Conservation (phyloP, 768 basidiomycete species). For the Mycena sanguinolenta region DNA sequence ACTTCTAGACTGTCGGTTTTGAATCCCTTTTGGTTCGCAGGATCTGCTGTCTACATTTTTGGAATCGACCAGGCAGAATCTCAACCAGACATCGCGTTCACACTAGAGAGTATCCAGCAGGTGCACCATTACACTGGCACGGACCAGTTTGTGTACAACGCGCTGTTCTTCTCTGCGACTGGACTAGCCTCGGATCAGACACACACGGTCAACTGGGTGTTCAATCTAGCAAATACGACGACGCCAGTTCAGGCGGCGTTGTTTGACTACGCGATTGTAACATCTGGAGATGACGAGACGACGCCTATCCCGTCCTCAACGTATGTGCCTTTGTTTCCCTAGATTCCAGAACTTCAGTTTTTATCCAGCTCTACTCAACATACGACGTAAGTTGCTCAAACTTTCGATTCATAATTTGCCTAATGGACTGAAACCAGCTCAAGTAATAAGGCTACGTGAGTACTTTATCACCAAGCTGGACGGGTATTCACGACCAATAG, state of each 20-base stretch:
- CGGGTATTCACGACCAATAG: neutral
- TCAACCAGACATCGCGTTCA: conserved; percentile 25
- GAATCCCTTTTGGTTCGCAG: conserved; percentile 1
- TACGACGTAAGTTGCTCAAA: neutral
- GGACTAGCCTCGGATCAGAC: conserved; percentile 19
- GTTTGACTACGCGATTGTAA: conserved; percentile 34
- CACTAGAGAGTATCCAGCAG: conserved; percentile 8
- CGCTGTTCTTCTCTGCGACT: conserved; percentile 25
- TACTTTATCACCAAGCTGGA: neutral
- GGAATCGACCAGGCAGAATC: conserved; percentile 23
- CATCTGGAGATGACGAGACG: conserved; percentile 6
- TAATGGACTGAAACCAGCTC: neutral
- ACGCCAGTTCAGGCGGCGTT: conserved; percentile 21
- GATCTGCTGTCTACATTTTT: conserved; percentile 32
- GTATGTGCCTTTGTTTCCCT: neutral
- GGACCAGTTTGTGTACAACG: conserved; percentile 20
- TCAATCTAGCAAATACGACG: conserved; percentile 10
- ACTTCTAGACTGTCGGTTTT: neutral
- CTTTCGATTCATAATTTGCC: neutral
- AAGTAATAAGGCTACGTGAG: conserved; percentile 1
- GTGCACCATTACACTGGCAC: conserved; percentile 29
- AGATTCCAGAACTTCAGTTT: neutral
- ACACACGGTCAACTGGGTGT: conserved; percentile 24
- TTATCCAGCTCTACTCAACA: neutral
- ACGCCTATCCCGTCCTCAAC: neutral